A percentile compares a stretch with the other conserved stretches of the same genome.
Conservation (phyloP, 305 asterid species). For the Fraxinus velutina region DNA sequence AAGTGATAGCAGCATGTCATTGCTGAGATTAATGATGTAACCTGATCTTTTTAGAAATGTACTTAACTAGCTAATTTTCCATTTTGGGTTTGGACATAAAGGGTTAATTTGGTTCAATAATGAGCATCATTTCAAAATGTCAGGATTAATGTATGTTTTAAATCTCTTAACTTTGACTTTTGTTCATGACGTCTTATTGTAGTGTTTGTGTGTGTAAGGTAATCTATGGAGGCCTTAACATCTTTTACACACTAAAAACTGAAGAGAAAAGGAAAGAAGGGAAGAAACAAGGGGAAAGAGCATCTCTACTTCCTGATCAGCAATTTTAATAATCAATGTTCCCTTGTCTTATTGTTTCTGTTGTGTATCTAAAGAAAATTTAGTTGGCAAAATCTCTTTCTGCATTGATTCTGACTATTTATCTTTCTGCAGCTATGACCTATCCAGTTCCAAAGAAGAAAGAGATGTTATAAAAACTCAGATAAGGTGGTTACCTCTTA, state of each 20-base stretch:
- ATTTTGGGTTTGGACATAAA: neutral
- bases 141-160: constrained; percentile 3
- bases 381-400: constrained; percentile 12
- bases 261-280: neutral
- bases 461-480: constrained; percentile 49
- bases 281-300: neutral
- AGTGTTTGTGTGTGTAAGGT: neutral
- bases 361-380: constrained; percentile 16
- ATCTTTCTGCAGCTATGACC: constrained; percentile 58
- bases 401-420: constrained; percentile 9
- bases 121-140: neutral
- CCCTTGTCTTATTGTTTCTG: neutral
- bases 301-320: neutral
- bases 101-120: neutral
- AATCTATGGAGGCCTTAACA: neutral
- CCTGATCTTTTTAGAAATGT: neutral
- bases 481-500: constrained; percentile 42
- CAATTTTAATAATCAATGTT: neutral
- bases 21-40: constrained; percentile 16
- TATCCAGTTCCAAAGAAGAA: constrained; percentile 63
- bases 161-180: neutral
- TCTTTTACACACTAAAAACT: neutral
- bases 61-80: neutral
- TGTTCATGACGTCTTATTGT: neutral
- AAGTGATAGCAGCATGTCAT: neutral